phyloP scores from a whole-genome alignment of 805 yeast genomes.

The Candida chauliodis region DNA sequence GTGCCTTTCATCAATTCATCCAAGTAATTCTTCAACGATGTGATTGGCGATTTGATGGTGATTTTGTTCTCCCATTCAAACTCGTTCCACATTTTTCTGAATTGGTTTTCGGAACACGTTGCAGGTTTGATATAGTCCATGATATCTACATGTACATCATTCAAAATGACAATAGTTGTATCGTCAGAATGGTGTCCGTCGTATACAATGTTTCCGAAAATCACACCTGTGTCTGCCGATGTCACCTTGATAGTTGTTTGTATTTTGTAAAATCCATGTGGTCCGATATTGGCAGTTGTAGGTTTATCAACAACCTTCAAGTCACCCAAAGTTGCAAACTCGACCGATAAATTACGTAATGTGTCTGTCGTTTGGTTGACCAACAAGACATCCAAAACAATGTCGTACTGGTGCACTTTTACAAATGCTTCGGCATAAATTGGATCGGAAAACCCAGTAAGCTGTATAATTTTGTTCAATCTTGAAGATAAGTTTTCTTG shows the following conservation, averaged over 20 bases:
- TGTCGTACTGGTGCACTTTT: slow-evolving; percentile 95
- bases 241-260: slow-evolving; percentile 91
- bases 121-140: slow-evolving; percentile 98
- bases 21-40: slow-evolving; percentile 71
- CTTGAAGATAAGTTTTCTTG: slow-evolving; percentile 68
- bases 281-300: slow-evolving; percentile 83
- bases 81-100: slow-evolving; percentile 98
- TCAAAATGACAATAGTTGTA: slow-evolving; percentile 82
- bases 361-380: slow-evolving; percentile 94
- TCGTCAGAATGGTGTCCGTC: slow-evolving; percentile 94
- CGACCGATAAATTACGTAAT: slow-evolving; percentile 85
- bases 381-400: slow-evolving; percentile 85
- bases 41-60: slow-evolving; percentile 68
- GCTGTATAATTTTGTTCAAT: slow-evolving; percentile 81
- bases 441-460: slow-evolving; percentile 98
- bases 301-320: slow-evolving; percentile 92
- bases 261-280: slow-evolving; percentile 93
- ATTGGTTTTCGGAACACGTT: slow-evolving; percentile 79
- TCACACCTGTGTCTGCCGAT: slow-evolving; percentile 96
- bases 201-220: slow-evolving; percentile 94
- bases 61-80: slow-evolving; percentile 99
- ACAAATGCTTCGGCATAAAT: slow-evolving; percentile 97
- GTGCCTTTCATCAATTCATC: slow-evolving; percentile 76
- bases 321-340: slow-evolving; percentile 95
- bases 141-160: slow-evolving; percentile 92